phyloP scores from a whole-genome alignment of 257 asterid genomes.

The Nicotiana benthamiana region DNA sequence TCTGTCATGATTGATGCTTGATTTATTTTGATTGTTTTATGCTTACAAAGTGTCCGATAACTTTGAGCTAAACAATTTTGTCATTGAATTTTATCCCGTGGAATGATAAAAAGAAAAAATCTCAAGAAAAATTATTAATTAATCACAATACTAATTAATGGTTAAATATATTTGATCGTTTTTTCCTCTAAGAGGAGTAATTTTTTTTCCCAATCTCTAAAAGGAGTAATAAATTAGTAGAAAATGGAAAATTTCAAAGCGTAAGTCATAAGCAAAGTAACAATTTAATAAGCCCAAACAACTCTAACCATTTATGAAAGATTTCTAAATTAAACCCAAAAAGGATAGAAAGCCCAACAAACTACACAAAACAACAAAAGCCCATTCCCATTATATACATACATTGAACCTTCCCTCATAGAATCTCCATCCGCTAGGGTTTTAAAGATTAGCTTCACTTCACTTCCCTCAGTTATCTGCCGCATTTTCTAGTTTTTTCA shows the following conservation, averaged over 20 bases:
- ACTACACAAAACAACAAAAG: not conserved
- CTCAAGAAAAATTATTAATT: too few species aligned
- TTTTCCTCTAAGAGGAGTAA: too few species aligned
- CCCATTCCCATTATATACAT: not conserved
- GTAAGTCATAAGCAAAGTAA: not conserved
- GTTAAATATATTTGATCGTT: too few species aligned
- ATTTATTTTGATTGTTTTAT: too few species aligned
- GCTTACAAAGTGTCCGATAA: too few species aligned
- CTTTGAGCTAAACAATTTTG: too few species aligned
- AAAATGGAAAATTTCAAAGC: not conserved
- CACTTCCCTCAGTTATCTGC: conserved; percentile 15
- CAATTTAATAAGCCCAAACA: not conserved
- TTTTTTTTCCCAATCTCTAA: too few species aligned
- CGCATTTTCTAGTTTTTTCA: conserved; percentile 30
- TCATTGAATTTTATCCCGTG: too few species aligned
- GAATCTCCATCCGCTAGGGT: conserved; percentile 17
- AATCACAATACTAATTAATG: too few species aligned
- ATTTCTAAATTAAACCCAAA: not conserved
- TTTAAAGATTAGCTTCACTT: conserved; percentile 13
- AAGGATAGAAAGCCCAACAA: not conserved
- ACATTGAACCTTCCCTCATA: not conserved
- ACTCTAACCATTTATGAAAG: not conserved
- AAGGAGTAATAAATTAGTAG: not conserved
- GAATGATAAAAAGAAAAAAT: too few species aligned
- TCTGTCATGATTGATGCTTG: too few species aligned